Evolutionary conservation across 192 early-diverging fungal genomes (phyloP).

Genomic region (Diversispora eburnea): DNA sequence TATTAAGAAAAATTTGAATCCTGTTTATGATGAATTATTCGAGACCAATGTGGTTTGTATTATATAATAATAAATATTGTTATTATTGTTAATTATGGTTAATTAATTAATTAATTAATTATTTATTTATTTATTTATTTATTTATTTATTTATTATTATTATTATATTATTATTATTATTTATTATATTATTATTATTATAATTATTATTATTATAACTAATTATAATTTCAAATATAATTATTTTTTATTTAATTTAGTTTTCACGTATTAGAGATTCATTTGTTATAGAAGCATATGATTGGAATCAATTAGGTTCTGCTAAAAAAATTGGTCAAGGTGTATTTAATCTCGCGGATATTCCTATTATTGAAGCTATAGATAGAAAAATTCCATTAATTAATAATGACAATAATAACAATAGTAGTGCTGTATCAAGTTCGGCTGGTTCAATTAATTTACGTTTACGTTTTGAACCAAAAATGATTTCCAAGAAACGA

Average conservation of each 20-base stretch:
- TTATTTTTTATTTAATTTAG: constrained; percentile 5
- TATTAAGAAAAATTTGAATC: constrained; percentile 71
- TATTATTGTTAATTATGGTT: neutral
- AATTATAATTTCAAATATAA: too few relatives aligned
- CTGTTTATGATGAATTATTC: constrained; percentile 66
- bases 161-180: neutral
- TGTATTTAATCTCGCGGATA: constrained; percentile 49
- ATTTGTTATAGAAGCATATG: constrained; percentile 64
- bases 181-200: too few relatives aligned
- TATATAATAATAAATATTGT: neutral
- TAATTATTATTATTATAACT: too few relatives aligned
- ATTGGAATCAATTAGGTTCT: constrained; percentile 74
- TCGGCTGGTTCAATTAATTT: constrained; percentile 45
- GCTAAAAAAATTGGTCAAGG: constrained; percentile 56
- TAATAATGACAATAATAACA: neutral
- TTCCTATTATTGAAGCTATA: constrained; percentile 50
- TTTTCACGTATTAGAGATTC: constrained; percentile 48
- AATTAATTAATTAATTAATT: too few relatives aligned
- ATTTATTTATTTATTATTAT: neutral
- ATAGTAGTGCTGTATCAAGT: too few relatives aligned
- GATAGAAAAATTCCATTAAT: constrained; percentile 45
- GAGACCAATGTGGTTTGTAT: constrained; percentile 50
- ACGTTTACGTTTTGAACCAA: constrained; percentile 56
- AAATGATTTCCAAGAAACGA: constrained; percentile 31
- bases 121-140: neutral